A percentile compares a stretch with the other conserved stretches of the same genome.
These are phyloP conservation scores for Huntiella moniliformis DNA, from an alignment of 2,329 filamentous ascomycete species.

Conservation along the genomic window DNA sequence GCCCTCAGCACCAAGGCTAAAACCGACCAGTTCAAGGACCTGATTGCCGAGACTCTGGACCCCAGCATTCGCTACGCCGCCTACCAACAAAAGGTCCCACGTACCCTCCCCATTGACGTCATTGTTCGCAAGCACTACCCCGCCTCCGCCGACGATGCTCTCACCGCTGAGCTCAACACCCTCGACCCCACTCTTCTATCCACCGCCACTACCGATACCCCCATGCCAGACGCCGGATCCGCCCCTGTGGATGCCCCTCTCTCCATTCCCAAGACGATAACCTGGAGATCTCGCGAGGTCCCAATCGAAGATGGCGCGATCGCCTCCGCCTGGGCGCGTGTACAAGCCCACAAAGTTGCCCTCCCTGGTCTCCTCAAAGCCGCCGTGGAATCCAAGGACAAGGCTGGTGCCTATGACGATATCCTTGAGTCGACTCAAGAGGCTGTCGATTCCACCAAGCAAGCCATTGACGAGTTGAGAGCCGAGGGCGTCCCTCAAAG, in stretches of 20 bases:
- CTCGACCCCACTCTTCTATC: constrained; percentile 50
- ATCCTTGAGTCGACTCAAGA: constrained; percentile 84
- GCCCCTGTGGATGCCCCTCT: constrained; percentile 28
- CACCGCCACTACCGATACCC: constrained; percentile 31
- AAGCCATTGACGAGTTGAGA: constrained; percentile 75
- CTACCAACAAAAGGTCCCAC: constrained; percentile 74
- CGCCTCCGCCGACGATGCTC: constrained; percentile 31
- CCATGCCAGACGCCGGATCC: constrained; percentile 23
- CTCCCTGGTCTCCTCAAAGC: constrained; percentile 23
- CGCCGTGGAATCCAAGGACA: constrained; percentile 38
- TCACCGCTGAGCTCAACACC: constrained; percentile 50
- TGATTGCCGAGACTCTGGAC: constrained; percentile 71
- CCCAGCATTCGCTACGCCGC: constrained; percentile 87
- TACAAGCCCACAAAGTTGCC: constrained; percentile 23
- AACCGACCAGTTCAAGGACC: constrained; percentile 67
- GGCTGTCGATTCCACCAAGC: constrained; percentile 80
- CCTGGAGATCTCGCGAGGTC: constrained; percentile 72
- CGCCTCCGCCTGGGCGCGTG: constrained; percentile 59
- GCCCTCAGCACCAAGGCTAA: constrained; percentile 44
- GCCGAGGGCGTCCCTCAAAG: constrained; percentile 69
- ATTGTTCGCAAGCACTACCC: constrained; percentile 70
- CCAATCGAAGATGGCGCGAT: constrained; percentile 87
- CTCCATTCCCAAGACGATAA: constrained; percentile 49
- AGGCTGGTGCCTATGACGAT: constrained; percentile 75
- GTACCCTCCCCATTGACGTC: constrained; percentile 61